phyloP scores from a whole-genome alignment of 148 eudicot species.

The Polygonum maritimum region DNA sequence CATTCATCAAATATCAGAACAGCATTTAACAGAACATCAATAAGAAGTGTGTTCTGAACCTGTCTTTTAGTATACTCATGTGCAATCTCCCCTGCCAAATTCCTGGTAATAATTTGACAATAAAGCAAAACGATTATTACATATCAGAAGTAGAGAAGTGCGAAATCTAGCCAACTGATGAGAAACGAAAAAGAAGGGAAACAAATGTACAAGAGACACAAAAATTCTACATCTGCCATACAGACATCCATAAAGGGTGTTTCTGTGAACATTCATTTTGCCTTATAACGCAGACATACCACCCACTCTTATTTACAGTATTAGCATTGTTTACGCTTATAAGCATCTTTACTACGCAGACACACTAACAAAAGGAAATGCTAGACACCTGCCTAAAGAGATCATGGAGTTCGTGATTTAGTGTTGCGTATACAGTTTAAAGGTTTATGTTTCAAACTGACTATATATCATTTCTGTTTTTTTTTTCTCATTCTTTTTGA shows the following conservation, averaged over 20 bases:
- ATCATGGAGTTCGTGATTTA: neutral
- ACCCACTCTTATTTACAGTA: neutral
- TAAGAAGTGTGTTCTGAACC: conserved; percentile 27
- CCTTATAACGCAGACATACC: neutral
- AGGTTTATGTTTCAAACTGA: neutral
- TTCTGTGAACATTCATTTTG: neutral
- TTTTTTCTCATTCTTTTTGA: neutral
- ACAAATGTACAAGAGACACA: neutral
- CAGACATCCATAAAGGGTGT: neutral
- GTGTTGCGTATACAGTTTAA: neutral
- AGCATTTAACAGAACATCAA: neutral
- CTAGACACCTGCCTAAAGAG: neutral
- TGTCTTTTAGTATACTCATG: conserved; percentile 64
- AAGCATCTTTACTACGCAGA: neutral
- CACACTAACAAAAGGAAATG: neutral
- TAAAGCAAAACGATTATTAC: neutral
- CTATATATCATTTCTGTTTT: neutral
- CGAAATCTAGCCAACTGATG: neutral
- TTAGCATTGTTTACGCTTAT: too few species aligned
- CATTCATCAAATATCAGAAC: neutral
- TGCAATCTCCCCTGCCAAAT: conserved; percentile 87
- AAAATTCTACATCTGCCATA: neutral
- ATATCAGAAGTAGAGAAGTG: neutral
- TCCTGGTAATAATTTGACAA: conserved; percentile 31
- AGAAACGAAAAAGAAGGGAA: neutral